Percentiles rank a stretch among this genome's conserved stretches.
phyloP scores from a whole-genome alignment of 345 rosid genomes.

The Populus euphratica region DNA sequence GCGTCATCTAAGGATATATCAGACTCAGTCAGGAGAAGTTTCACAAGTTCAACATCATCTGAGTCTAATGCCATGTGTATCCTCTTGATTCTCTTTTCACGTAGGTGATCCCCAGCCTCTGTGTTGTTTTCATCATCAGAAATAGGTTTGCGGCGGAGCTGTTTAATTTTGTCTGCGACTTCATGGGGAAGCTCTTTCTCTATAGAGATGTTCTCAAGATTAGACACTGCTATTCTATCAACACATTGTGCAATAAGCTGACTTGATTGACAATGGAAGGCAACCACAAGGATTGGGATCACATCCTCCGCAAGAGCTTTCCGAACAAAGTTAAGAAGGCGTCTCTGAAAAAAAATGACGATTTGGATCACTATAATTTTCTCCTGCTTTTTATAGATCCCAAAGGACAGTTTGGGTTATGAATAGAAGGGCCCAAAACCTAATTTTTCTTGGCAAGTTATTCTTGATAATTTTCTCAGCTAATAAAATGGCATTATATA shows the following conservation, averaged over 20 bases:
- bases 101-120: conserved; percentile 36
- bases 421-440: background rate
- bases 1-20: conserved; percentile 71
- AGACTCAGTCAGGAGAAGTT: conserved; percentile 79
- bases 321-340: conserved; percentile 63
- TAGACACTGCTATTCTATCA: conserved; percentile 80
- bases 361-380: conserved; percentile 6
- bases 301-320: conserved; percentile 79
- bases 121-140: conserved; percentile 34
- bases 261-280: conserved; percentile 68
- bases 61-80: conserved; percentile 89
- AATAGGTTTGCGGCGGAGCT: conserved; percentile 43
- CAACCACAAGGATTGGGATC: conserved; percentile 72
- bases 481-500: background rate
- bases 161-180: conserved; percentile 51
- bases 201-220: conserved; percentile 60
- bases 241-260: conserved; percentile 70
- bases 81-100: conserved; percentile 61
- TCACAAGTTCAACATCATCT: conserved; percentile 89
- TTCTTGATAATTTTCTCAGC: background rate
- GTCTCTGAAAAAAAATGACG: conserved; percentile 50
- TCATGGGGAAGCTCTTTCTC: conserved; percentile 82
- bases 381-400: background rate
- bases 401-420: background rate
- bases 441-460: background rate